A percentile compares a stretch with the other conserved stretches of the same genome.
phyloP scores from a whole-genome alignment of 768 basidiomycete genomes.

The Tubosaeta sp. region DNA sequence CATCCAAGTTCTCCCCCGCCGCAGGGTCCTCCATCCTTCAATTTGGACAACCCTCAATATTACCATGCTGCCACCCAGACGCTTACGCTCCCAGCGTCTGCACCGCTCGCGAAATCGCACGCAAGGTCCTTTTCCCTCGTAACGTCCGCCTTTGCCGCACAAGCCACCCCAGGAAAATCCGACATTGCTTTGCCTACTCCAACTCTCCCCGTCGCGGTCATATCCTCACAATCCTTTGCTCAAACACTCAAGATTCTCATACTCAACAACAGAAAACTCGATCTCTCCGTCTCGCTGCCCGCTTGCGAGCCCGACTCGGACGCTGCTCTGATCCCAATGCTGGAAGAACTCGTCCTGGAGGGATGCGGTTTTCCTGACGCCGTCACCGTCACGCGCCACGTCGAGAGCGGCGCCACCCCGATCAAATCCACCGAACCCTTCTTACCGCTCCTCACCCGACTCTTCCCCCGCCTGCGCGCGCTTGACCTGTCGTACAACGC shows the following conservation, averaged over 20 bases:
- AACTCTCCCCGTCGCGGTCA: constrained; percentile 61
- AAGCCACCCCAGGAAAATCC: constrained; percentile 14
- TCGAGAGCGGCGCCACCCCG: constrained; percentile 31
- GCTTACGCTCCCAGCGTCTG: constrained; percentile 60
- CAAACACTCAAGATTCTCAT: constrained; percentile 52
- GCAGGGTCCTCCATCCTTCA: constrained; percentile 24
- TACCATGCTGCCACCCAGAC: constrained; percentile 53
- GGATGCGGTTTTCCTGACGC: constrained; percentile 65
- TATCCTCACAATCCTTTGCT: constrained; percentile 58
- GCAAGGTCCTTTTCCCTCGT: constrained; percentile 59
- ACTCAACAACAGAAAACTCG: constrained; percentile 62
- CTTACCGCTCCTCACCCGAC: constrained; percentile 52
- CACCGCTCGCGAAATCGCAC: constrained; percentile 49
- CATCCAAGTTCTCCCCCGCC: constrained; percentile 25
- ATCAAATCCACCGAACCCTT: constrained; percentile 50
- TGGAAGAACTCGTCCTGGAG: constrained; percentile 74
- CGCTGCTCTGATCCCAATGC: constrained; percentile 49
- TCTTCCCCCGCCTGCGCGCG: constrained; percentile 68
- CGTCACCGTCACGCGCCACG: constrained; percentile 43
- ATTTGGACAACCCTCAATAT: constrained; percentile 53
- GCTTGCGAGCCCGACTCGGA: constrained; percentile 23
- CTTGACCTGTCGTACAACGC: constrained; percentile 76
- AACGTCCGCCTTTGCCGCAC: constrained; percentile 17
- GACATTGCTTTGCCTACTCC: constrained; percentile 61
- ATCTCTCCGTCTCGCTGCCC: constrained; percentile 60